These are phyloP conservation scores for Solanum pinnatisectum DNA, from an alignment of 257 asterid genomes.

Conservation along the genomic window DNA sequence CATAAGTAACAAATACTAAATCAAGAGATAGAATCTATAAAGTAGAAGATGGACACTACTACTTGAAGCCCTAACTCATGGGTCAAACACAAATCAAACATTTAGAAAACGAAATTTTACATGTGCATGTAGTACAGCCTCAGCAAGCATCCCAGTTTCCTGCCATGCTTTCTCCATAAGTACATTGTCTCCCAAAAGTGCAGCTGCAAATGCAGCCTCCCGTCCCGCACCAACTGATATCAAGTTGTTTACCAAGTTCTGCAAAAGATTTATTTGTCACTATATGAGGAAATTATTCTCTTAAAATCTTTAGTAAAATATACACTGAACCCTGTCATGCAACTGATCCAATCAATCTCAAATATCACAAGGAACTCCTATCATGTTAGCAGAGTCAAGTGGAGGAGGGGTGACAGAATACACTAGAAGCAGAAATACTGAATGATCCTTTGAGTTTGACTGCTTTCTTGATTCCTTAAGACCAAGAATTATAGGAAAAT, in stretches of 20 bases:
- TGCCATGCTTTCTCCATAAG: conserved; percentile 99
- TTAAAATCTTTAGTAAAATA: not conserved
- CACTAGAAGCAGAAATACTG: not conserved
- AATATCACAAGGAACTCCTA: not conserved
- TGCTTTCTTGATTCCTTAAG: not conserved
- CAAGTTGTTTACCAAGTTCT: conserved; percentile 85
- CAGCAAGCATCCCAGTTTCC: conserved; percentile 98
- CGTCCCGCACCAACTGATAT: conserved; percentile 86
- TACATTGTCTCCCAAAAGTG: conserved; percentile 86
- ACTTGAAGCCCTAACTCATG: not conserved
- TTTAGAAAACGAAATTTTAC: conserved; percentile 17
- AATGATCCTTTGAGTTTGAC: not conserved
- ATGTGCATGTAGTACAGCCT: conserved; percentile 94
- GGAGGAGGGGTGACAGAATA: not conserved
- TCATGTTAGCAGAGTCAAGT: not conserved
- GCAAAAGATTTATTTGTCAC: conserved; percentile 13
- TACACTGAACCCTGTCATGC: not conserved
- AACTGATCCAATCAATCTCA: not conserved
- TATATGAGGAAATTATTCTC: not conserved
- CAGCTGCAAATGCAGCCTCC: conserved; percentile 97
- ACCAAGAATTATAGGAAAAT: not conserved
- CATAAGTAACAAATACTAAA: not conserved
- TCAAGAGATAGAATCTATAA: not conserved
- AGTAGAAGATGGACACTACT: not conserved
- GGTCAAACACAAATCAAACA: not conserved